Percentiles rank a stretch among this genome's conserved stretches.
Conservation (phyloP, 768 basidiomycete species). For the Psilocybe sp. region DNA sequence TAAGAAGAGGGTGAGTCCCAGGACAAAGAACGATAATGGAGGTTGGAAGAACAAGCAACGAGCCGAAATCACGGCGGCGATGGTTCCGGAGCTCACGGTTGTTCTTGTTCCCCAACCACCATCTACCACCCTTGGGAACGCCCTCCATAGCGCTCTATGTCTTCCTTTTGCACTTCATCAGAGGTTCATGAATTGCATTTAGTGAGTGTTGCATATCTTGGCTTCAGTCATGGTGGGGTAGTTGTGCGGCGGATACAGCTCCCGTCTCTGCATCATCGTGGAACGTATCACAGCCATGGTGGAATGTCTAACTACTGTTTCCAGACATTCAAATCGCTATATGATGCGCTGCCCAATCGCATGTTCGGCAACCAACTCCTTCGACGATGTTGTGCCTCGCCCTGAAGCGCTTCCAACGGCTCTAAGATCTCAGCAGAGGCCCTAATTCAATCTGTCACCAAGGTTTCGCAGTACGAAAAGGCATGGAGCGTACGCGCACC, state of each 20-base stretch:
- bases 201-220: conserved; percentile 38
- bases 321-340: conserved; percentile 62
- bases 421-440: conserved; percentile 58
- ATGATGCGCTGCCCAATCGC: conserved; percentile 59
- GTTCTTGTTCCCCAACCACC: not conserved
- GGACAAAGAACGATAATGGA: not conserved
- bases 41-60: not conserved
- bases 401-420: conserved; percentile 68
- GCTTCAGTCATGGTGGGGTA: not conserved
- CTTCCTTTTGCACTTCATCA: not conserved
- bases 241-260: too few species aligned
- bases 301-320: conserved; percentile 2
- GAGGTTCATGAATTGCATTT: conserved; percentile 62
- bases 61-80: not conserved
- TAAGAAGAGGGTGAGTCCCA: not conserved
- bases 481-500: conserved; percentile 64
- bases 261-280: too few species aligned
- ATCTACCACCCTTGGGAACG: not conserved
- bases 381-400: conserved; percentile 63
- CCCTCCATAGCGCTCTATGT: not conserved
- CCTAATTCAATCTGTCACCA: conserved; percentile 62
- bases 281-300: not conserved
- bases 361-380: conserved; percentile 61
- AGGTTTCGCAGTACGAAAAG: conserved; percentile 56
- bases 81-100: conserved; percentile 4